Base-by-base conservation (phyloP, 2,329 filamentous ascomycete species). In the Fusarium xylarioides region DNA sequence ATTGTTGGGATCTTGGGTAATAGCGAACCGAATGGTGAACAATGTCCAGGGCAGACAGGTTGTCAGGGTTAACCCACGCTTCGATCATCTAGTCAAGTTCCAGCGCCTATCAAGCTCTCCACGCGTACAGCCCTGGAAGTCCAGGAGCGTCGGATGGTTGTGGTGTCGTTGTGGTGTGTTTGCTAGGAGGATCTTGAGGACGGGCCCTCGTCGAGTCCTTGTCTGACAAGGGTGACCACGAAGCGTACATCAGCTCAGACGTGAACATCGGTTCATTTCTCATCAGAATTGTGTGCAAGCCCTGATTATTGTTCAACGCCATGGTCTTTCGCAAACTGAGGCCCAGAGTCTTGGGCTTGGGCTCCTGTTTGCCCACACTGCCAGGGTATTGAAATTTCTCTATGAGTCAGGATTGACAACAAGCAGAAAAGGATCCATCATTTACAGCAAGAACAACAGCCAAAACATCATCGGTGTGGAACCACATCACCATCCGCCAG, bases 121-220 rank as follows among this genome's bases (percentile, higher is more conserved):
- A 71, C 44, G 60, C 46, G 46, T 63, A 54, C 62, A 73, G 60
- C 52, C 58, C 43, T 62, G 60, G 34, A 60, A 49, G 44, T 43
- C 61, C 66, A 66, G 70, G 61, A 63, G 69, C 64, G 72, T 77
- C 74, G 66, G 71, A 76, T 66, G 75, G 70, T 73, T 54, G 70
- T 77, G 75, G 75, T 77, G 75, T 77, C 72, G 75, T 59, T 58
- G 70, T 77, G 75, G 75, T 77, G 74, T 77, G 75, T 73, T 77
- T 71, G 68, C 58, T 47, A 56, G 56, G 54, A 67, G 60, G 60
- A 59, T 59, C 47, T 55, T 65, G 54, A 66, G 66, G 49, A 57
- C 47, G 32, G 62, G 42, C 66, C 69, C 65, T 74, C 58, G 23
- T 59, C 63, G 55, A 59, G 60, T 70, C 66, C 71, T 66, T 46